Evolutionary conservation across 345 rosid genomes (phyloP), one percentile per base, ranked within the genome.

Genomic region (Citrus medica): DNA sequence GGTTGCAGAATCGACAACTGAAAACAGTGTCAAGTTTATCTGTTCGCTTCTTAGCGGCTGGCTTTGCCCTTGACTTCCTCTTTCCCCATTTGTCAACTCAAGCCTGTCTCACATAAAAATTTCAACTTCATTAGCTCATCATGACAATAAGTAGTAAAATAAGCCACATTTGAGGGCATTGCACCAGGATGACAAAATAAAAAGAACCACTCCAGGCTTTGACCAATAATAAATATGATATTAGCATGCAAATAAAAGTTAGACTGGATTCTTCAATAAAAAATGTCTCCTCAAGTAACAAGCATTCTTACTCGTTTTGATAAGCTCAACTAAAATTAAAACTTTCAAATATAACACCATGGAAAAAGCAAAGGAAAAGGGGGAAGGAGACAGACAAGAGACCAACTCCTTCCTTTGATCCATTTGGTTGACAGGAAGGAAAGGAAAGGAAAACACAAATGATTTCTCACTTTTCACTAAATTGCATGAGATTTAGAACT

Each of bases 41-140:
- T 92, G 85, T 96, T 59, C 97, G 81, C 88, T 96, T 96, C 78
- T 90, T 92, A 1, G 98, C 16, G 96, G 91, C 32, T 46, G 97
- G 97, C 95, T 95, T 95, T 51, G 98, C 98, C 73, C 90, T 90
- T 7, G 98, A 93, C 84, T 95, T 93, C 87, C 99, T 92, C 88
- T 94, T 94, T 96, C 56, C 99, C 99, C 99, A 96, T 96, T 46
- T 3, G 37, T n/a, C 75, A 19, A 12, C 55, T 77, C 69, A 79
- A 79, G 46, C 21, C 67, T 71, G 46, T 53, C 24, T 21, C 62
- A 27, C 46, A 28, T 71, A 25, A 32, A 55, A 12, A 55, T 53
- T 71, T 71, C 40, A 71, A 55, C 2, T 55, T 55, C 46, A 46
- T 30, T 53, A 71, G 30, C 55, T 22, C 46, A 55, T 71, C 2